These are phyloP conservation scores for Termitomyces sp. DNA, from an alignment of 768 basidiomycete genomes.

Conservation along the genomic window DNA sequence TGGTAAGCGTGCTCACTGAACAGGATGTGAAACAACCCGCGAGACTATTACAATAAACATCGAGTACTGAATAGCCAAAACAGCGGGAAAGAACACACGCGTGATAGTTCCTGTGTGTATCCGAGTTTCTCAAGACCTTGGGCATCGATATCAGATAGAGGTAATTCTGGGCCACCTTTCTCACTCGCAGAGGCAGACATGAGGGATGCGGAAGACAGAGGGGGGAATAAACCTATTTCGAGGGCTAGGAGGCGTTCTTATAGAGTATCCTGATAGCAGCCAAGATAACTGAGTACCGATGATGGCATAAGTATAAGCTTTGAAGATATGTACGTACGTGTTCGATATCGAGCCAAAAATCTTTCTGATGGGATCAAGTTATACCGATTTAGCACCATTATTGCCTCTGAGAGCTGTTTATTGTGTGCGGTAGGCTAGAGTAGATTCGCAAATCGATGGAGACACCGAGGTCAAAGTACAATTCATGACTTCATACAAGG, in stretches of 20 bases:
- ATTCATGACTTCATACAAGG: no score
- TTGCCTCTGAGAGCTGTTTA: not conserved
- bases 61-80: not conserved
- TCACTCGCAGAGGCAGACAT: slow-evolving; percentile 3
- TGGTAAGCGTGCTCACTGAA: slow-evolving; percentile 36
- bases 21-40: slow-evolving; percentile 45
- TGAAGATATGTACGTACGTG: no score
- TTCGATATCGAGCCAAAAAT: no score
- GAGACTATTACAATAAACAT: slow-evolving; percentile 25
- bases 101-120: slow-evolving; percentile 48
- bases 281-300: not conserved
- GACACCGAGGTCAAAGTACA: no score
- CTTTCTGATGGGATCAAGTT: not conserved
- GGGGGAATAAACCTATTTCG: not conserved
- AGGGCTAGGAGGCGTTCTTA: not conserved
- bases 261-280: not conserved
- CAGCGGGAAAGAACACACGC: slow-evolving; percentile 25
- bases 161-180: not conserved
- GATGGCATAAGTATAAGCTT: not conserved
- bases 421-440: not conserved
- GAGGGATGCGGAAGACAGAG: not conserved
- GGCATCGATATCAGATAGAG: slow-evolving; percentile 5
- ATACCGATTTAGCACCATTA: no score
- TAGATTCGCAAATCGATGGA: no score
- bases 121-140: slow-evolving; percentile 45